phyloP scores from a whole-genome alignment of 2,329 filamentous ascomycete species.

The Pyrenochaeta sp. region DNA sequence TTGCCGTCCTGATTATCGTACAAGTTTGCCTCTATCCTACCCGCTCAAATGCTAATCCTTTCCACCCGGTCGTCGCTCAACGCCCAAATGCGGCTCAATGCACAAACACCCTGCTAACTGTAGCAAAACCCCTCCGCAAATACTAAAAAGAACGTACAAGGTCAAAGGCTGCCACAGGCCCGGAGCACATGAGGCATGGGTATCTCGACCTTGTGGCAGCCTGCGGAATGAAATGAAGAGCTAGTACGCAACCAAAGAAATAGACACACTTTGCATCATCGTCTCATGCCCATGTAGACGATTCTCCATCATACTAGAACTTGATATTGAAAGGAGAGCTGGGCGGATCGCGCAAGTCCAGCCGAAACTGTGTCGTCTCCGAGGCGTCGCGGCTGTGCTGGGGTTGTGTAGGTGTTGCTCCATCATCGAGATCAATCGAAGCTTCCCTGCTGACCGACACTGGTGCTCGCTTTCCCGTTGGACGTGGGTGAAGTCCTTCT shows the following conservation, averaged over 20 bases:
- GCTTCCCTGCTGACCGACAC: slow-evolving; percentile 31
- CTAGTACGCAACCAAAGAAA: slow-evolving; percentile 32
- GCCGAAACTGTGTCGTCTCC: slow-evolving; percentile 42
- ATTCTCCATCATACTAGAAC: slow-evolving; percentile 33
- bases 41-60: slow-evolving; percentile 26
- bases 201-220: slow-evolving; percentile 46
- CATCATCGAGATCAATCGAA: slow-evolving; percentile 39
- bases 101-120: slow-evolving; percentile 29
- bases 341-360: slow-evolving; percentile 45
- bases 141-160: slow-evolving; percentile 31
- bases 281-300: slow-evolving; percentile 29
- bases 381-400: slow-evolving; percentile 41
- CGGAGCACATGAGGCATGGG: slow-evolving; percentile 38
- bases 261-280: slow-evolving; percentile 29
- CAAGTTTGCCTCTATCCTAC: slow-evolving; percentile 23
- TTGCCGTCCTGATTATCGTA: slow-evolving; percentile 29
- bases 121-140: slow-evolving; percentile 44
- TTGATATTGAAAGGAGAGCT: slow-evolving; percentile 49
- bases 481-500: slow-evolving; percentile 30
- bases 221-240: slow-evolving; percentile 34
- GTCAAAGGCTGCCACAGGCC: slow-evolving; percentile 40
- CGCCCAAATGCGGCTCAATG: slow-evolving; percentile 31
- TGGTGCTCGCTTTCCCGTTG: slow-evolving; percentile 32
- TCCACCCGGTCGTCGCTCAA: slow-evolving; percentile 15
- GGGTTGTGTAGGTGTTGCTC: slow-evolving; percentile 44